A percentile compares a stretch with the other conserved stretches of the same genome.
Evolutionary conservation across 805 yeast genomes (phyloP).

Genomic region (Cyberlindnera saturnus): DNA sequence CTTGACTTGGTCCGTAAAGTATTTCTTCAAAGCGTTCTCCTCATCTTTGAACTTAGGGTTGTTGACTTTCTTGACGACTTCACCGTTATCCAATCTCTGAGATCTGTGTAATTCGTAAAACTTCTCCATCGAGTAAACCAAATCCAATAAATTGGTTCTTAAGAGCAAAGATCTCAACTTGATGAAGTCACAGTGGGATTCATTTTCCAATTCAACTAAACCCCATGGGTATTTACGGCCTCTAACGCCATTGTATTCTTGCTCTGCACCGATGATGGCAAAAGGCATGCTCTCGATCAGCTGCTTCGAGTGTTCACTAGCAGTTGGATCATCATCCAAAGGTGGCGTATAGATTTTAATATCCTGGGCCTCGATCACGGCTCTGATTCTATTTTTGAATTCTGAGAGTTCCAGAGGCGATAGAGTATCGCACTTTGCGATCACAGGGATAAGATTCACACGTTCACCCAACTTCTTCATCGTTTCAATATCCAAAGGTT

Average conservation of each 20-base stretch:
- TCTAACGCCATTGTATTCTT: conserved; percentile 56
- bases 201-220: conserved; percentile 80
- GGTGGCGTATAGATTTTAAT: conserved; percentile 83
- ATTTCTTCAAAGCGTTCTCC: conserved; percentile 88
- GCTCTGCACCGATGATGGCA: conserved; percentile 75
- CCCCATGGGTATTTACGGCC: conserved; percentile 95
- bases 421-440: conserved; percentile 30
- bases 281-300: conserved; percentile 83
- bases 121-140: conserved; percentile 74
- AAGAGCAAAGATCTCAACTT: conserved; percentile 72
- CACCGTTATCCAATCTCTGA: conserved; percentile 53
- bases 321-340: conserved; percentile 63
- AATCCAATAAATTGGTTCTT: conserved; percentile 79
- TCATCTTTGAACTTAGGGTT: conserved; percentile 96
- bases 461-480: conserved; percentile 79
- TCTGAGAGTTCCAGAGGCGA: conserved; percentile 23
- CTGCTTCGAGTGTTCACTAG: conserved; percentile 75
- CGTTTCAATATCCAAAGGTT: conserved; percentile 81
- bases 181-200: conserved; percentile 78
- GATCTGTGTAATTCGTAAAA: conserved; percentile 75
- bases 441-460: conserved; percentile 83
- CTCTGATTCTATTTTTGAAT: conserved; percentile 55
- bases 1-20: conserved; percentile 94
- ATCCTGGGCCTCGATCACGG: conserved; percentile 77
- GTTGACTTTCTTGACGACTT: conserved; percentile 38